These are phyloP conservation scores for Letharia lupina DNA, from an alignment of 495 filamentous ascomycete species.

Conservation along the genomic window DNA sequence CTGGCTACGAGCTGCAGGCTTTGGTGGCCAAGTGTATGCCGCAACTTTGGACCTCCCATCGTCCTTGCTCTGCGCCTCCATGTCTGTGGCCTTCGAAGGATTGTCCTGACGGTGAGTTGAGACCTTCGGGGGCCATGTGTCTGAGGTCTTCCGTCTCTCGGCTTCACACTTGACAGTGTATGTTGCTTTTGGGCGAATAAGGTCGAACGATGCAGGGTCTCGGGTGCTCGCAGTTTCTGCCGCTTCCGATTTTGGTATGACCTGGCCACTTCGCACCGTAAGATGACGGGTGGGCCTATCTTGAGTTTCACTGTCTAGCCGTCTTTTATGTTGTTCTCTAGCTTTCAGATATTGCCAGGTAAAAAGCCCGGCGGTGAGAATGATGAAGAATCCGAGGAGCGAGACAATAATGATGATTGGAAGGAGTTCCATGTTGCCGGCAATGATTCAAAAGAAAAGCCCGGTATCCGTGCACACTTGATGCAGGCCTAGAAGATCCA, in stretches of 20 bases:
- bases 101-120: background rate
- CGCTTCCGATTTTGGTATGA: slow-evolving; percentile 19
- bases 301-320: slow-evolving; percentile 7
- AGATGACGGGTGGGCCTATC: slow-evolving; percentile 19
- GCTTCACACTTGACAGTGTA: slow-evolving; percentile 14
- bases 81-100: background rate
- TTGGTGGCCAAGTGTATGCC: slow-evolving; percentile 10
- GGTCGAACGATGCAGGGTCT: slow-evolving; percentile 20
- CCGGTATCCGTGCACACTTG: background rate
- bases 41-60: slow-evolving; percentile 5
- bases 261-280: slow-evolving; percentile 25
- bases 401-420: slow-evolving; percentile 26
- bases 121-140: background rate
- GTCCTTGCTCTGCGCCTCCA: background rate
- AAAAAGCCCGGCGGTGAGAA: slow-evolving; percentile 20
- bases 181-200: slow-evolving; percentile 14
- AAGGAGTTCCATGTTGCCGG: slow-evolving; percentile 22
- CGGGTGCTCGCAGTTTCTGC: slow-evolving; percentile 19
- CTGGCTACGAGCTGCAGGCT: slow-evolving; percentile 4
- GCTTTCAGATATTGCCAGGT: slow-evolving; percentile 20
- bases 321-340: slow-evolving; percentile 13
- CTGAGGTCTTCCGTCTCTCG: background rate
- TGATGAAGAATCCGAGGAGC: slow-evolving; percentile 23
- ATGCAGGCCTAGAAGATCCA: background rate
- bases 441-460: background rate